phyloP scores from a whole-genome alignment of 2,329 filamentous ascomycete species.

The Colletotrichum endophyticum region DNA sequence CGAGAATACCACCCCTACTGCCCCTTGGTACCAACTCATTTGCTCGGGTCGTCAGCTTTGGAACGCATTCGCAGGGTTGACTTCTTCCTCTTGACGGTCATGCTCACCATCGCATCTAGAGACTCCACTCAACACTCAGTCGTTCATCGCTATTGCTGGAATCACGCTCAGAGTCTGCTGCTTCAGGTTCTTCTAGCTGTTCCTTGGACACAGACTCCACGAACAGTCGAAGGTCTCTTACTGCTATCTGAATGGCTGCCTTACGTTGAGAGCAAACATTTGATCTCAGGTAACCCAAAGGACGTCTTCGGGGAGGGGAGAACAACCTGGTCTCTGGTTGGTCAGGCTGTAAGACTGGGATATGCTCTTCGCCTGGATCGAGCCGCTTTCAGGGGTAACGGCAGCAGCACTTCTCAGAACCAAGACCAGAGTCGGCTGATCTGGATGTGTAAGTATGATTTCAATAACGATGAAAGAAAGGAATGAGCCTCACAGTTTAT shows the following conservation, averaged over 20 bases:
- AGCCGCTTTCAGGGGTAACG: background rate
- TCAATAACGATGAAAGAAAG: no score
- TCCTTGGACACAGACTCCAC: background rate
- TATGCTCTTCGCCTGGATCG: background rate
- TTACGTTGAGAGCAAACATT: background rate
- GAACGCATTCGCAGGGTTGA: background rate
- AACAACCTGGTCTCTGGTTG: background rate
- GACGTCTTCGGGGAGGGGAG: background rate
- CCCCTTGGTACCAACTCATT: background rate
- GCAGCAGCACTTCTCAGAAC: background rate
- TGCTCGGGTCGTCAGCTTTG: fast-evolving
- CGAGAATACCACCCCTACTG: background rate
- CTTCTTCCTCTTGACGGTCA: background rate
- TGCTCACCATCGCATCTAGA: background rate
- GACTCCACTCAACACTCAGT: background rate
- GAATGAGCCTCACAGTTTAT: no score
- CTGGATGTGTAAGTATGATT: no score
- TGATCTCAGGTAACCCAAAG: fast-evolving
- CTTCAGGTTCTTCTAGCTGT: fast-evolving
- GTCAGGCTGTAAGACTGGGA: background rate
- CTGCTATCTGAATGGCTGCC: background rate
- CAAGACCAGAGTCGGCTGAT: background rate
- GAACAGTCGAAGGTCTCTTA: background rate
- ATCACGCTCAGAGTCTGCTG: background rate
- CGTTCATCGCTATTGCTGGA: background rate